Evolutionary conservation across 148 eudicot species (phyloP), one percentile per base, ranked within the genome.

Genomic region (Vaccinium macrocarpon): DNA sequence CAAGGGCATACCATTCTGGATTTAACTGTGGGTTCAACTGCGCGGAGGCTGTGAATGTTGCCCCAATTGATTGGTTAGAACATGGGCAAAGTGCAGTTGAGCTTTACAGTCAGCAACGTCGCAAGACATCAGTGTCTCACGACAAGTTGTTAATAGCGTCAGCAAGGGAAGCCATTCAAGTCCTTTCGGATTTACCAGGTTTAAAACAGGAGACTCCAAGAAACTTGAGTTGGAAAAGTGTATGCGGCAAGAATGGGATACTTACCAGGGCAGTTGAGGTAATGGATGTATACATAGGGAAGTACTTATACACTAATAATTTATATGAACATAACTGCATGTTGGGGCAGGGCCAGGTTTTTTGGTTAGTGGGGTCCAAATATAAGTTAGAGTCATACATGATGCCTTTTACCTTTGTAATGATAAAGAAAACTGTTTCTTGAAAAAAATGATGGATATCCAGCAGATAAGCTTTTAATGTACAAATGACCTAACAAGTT

Each of bases 31-130:
- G 93, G 42, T 92, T 92, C 83, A 92, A 92, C 73, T 92, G 95
- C 83, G 95, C 93, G 1, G 95, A 92, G 90, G 95, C 93, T 23
- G 93, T 92, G 23, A 92, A 92, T 83, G 93, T 92, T 83, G 95
- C 93, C 16, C 95, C 93, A 5, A 88, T 90, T 79, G 93, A 92
- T 80, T 92, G 95, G 93, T 82, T 92, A 56, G 70, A 86, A 50
- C 95, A 92, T 84, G 95, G 95, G 27, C 93, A 90, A 88, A 85
- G 66, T 87, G 95, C 93, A 25, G 91, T 91, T 42, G 93, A 92
- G 84, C 93, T 92, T 25, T 92, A 92, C 70, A 85, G 95, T 77
- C 59, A 85, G 76, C 90, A 92, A 52, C 79, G 18, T 62, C 92
- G 90, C 23, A 92, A 91, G 87, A 91, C 95, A 49, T 90, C 93